Evolutionary conservation across 805 yeast genomes (phyloP), one percentile per base, ranked within the genome.

Genomic region (Sugiyamaella americana): DNA sequence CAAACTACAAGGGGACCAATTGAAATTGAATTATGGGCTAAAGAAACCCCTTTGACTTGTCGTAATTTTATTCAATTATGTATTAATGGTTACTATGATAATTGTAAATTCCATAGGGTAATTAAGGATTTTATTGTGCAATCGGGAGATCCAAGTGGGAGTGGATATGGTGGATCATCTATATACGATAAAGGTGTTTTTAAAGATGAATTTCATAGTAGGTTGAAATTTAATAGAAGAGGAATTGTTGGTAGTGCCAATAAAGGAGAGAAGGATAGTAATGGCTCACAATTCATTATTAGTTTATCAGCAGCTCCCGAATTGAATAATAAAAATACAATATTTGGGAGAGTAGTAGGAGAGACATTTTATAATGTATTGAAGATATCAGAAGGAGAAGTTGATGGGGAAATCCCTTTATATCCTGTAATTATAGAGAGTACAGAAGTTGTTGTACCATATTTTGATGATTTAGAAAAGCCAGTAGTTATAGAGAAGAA

Each of bases 11-110:
- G 76, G 46, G 91, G 91, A 0, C 63, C 68, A 2, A 61, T 84
- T 0, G 76, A 72, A 21, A 61, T 83, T 1, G 88, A 79, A 48
- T 59, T 84, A 4, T 84, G 83, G 80, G 85, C 88, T 10, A 77
- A 77, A 53, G 87, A 84, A 58, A 62, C 75, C 2, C 87, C 88
- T 0, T 50, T 52, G 0, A 70, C 78, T 1, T 57, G 74, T 24
- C 57, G 70, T 30, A 56, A 58, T 34, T 82, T 84, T 53, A 57
- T 84, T n/a, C 67, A 69, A 43, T 68, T 66, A 32, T 75, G 83
- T 52, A 37, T 69, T 13, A 63, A 73, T 48, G 71, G 72, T 6
- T 57, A 54, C 35, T 79, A 70, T 55, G 61, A 61, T 41, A 72
- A 70, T 11, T 58, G 67, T 44, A 51, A 52, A 34, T 78, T 82